Base-by-base conservation (phyloP, 345 rosid genomes). In the Lepidium didymum region DNA sequence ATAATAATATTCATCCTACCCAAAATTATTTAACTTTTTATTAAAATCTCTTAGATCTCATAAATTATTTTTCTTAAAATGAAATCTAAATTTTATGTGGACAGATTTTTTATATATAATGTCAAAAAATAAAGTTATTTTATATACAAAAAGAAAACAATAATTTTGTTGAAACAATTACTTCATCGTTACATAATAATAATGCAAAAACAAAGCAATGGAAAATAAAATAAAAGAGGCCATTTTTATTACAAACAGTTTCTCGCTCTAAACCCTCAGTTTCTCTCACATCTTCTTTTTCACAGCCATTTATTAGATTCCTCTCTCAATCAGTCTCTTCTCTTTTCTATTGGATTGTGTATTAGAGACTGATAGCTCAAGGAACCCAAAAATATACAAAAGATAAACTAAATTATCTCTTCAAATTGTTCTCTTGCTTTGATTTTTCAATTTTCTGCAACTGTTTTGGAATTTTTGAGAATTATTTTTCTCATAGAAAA, bases 251-350 rank as follows among this genome's bases (percentile, higher is more conserved):
- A 74, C 44, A 70, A 73, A 66, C 56, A 58, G 43, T 71, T 63
- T 67, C 80, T 77, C 80, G 38, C 80, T 71, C 73, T 66, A 67
- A 65, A 64, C 68, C 56, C 67, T 76, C 50, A 68, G 23, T 43
- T 54, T 60, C 62, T 56, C 53, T 75, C 74, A 35, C 67, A 69
- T 45, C 33, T 61, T 44, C 38, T 63, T 75, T 66, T 79, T 60
- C 69, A 74, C 79, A 69, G 56, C 84, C 88, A 86, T 87, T 90
- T 79, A 77, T 82, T 75, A 85, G 89, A 82, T 86, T 85, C 92
- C 81, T 77, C 83, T 47, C 70, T 50, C 76, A 64, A 57, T 47
- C 41, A 63, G 64, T 53, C 63, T 54, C 77, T 79, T 70, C 80
- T 72, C 80, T 78, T 80, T 79, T 84, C 76, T 77, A 72, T 84